Base-by-base conservation (phyloP, 148 eudicot genomes). In the Dysphania ambrosioides region DNA sequence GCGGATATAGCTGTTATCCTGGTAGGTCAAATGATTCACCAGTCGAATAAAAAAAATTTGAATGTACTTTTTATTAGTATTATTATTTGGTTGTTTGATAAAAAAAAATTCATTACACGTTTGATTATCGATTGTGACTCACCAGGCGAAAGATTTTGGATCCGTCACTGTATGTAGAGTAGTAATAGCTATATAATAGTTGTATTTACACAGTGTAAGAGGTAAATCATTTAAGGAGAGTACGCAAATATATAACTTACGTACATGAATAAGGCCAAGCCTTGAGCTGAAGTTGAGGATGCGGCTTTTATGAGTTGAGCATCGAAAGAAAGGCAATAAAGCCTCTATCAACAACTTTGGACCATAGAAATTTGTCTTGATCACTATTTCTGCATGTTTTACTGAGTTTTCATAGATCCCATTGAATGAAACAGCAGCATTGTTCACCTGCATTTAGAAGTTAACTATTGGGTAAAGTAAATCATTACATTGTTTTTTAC, bases 381-480 rank as follows among this genome's bases (percentile, higher is more conserved):
- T 83, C 63, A 91, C 97, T 0, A 74, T 83, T 44, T 87, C 92
- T 0, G 97, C 97, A 53, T 91, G 78, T 53, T 87, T 75, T n/a
- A 88, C 89, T 0, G 87, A 86, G 73, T 91, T 91, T 35, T 83
- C 93, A n/a, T 84, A 47, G 5, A 94, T 72, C 4, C 79, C 88
- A 72, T 94, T 94, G 76, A 86, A 94, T 12, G 93, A 90, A 21
- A 94, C 92, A 1, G 86, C 98, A 0, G 98, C 98, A 83, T 93
- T 93, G 29, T 93, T 93, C 70, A 93, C 89, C 98, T 93, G 79
- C 29, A 73, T 38, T 19, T 6, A 3, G 16, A 13, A 68, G 9
- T 24, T 40, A 29, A 60, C 49, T 2, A 42, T 12, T 42, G 40
- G 8, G 40, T 36, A 1, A 36, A 4, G 8, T 42, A 8, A 42